These are phyloP conservation scores for Lichtheimia hyalospora DNA, from an alignment of 371 early-diverging fungal species.

Conservation along the genomic window DNA sequence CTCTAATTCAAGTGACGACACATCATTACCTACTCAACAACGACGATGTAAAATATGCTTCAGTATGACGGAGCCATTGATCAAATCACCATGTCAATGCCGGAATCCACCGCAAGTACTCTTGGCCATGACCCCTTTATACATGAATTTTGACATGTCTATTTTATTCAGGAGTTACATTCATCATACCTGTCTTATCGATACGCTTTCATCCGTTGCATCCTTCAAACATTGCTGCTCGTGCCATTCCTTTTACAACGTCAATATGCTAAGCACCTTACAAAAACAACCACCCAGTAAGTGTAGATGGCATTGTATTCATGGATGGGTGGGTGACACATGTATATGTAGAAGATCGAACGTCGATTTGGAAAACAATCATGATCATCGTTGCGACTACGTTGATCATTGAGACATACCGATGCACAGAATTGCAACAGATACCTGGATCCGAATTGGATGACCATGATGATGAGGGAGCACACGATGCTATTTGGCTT, in stretches of 20 bases:
- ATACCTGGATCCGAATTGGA: conserved; percentile 12
- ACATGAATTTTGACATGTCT: too few relatives aligned
- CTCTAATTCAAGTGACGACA: neutral
- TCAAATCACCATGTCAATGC: too few relatives aligned
- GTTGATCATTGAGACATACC: neutral
- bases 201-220: too few relatives aligned
- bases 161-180: too few relatives aligned
- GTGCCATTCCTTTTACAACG: neutral
- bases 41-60: too few relatives aligned
- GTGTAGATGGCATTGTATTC: neutral
- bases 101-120: too few relatives aligned
- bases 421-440: conserved; percentile 9
- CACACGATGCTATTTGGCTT: conserved; percentile 12
- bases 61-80: too few relatives aligned
- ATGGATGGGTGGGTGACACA: neutral
- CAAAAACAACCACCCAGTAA: neutral
- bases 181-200: too few relatives aligned
- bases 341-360: neutral
- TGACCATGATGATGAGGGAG: neutral
- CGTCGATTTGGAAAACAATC: too few relatives aligned
- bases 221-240: neutral
- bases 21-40: too few relatives aligned
- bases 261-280: neutral
- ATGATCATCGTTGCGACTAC: neutral
- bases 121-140: too few relatives aligned